A percentile compares a stretch with the other conserved stretches of the same genome.
phyloP scores from a whole-genome alignment of 1,284 basidiomycete genomes.

The Mycosarcoma maydis region DNA sequence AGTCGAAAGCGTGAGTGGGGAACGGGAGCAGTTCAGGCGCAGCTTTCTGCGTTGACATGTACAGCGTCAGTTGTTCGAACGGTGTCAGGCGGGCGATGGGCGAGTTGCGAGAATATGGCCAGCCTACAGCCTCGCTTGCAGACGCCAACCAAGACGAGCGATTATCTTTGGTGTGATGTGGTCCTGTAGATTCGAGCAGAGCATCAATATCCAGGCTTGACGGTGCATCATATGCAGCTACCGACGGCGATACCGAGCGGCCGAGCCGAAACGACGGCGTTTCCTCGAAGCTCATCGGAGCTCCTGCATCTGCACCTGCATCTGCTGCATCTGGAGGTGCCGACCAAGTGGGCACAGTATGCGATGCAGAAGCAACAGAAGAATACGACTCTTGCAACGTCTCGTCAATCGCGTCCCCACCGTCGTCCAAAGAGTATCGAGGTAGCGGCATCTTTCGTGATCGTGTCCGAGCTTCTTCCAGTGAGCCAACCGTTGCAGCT shows the following conservation, averaged over 20 bases:
- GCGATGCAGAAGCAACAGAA: constrained; percentile 20
- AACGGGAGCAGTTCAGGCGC: constrained; percentile 40
- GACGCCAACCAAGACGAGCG: background rate
- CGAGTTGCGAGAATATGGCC: constrained; percentile 18
- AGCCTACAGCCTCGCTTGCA: constrained; percentile 1
- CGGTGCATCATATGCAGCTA: constrained; percentile 7
- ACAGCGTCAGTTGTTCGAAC: constrained; percentile 35
- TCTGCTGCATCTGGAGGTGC: background rate
- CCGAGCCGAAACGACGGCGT: constrained; percentile 2
- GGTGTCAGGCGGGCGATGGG: constrained; percentile 2
- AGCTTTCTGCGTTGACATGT: constrained; percentile 29
- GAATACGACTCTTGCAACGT: constrained; percentile 24
- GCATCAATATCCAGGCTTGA: constrained; percentile 36
- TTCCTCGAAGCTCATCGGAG: background rate
- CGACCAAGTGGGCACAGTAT: background rate
- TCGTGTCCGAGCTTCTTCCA: too few relatives aligned
- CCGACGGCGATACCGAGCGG: constrained; percentile 6
- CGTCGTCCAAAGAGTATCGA: constrained; percentile 38
- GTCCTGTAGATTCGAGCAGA: constrained; percentile 1
- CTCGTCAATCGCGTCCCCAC: constrained; percentile 29
- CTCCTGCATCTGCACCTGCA: background rate
- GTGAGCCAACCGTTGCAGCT: too few relatives aligned
- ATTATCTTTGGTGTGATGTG: background rate
- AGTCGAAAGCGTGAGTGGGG: constrained; percentile 22
- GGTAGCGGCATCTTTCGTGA: constrained; percentile 32